Evolutionary conservation across 1,284 basidiomycete species (phyloP), one percentile per base, ranked within the genome.

Genomic region (Afroboletus lepidellus): DNA sequence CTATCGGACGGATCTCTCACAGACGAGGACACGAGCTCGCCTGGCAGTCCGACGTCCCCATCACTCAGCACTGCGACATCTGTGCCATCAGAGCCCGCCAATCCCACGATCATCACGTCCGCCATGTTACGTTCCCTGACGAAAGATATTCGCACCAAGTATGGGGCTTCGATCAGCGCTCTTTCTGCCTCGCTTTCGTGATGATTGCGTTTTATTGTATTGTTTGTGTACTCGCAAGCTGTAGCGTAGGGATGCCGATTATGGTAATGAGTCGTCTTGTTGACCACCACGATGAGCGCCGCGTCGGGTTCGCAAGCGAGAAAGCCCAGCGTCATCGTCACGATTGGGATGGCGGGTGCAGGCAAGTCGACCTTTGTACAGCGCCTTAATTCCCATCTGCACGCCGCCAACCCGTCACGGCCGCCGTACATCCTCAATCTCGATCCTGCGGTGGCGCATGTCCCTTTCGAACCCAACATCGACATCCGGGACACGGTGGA

Each of bases 351-450:
- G 92, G 92, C 92, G 0, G 92, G 92, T 8, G 92, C 91, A 9
- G 94, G 97, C 59, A 98, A 99, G 75, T 97, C 96, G 4, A 98
- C 97, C 1, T 92, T 99, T 69, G 92, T 98, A 27, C 92, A 96
- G 65, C 83, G 92, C 29, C 85, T 97, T 56, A 96, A 94, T 70
- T 88, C 94, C 20, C 83, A 96, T 72, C 74, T 96, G 46, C 90
- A 94, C 64, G 48, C 57, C 0, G 69, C 70, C 42, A 63, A 80
- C 39, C 77, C 83, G 0, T 75, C 78, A n/a, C 76, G 71, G 21
- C 90, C 91, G 3, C 95, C 96, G 0, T 99, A 99, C 74, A 85
- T 98, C 64, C 81, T 99, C 70, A 99, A 99, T 70, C 87, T 99
- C 54, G 97, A 99, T 71, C 97, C 97, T 2, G 97, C 97, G 0